Evolutionary conservation across 1,284 basidiomycete species (phyloP), one percentile per base, ranked within the genome.

Genomic region (Volvariella volvacea): DNA sequence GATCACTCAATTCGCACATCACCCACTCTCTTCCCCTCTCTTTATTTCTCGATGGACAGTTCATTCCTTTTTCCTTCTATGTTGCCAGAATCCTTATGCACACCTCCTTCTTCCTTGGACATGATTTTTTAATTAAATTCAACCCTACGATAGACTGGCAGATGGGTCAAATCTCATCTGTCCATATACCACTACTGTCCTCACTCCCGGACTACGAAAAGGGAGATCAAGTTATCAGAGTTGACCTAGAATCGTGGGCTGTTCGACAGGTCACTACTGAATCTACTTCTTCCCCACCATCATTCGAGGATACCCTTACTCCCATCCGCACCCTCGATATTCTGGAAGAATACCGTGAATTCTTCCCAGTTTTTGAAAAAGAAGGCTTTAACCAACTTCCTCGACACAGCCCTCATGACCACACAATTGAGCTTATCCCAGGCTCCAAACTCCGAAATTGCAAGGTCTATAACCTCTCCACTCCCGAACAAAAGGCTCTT

Each of bases 301-400:
- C n/a, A 31, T 9, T 9, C 9, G n/a, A 31, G n/a, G 30, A 31
- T 9, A 9, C 9, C 9, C 9, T 31, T 9, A 31, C 9, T 9
- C 30, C 9, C 9, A 31, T 9, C n/a, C n/a, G 9, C 30, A n/a
- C 9, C 9, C 9, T 9, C 9, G 30, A 9, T 31, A n/a, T 31
- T 9, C 30, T n/a, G 9, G 30, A 31, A 31, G 30, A 9, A 31
- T 31, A 31, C n/a, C 30, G n/a, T n/a, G 30, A 31, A n/a, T 31
- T 31, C 22, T 3, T n/a, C 28, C 8, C 15, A 9, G 41, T 43
- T n/a, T 43, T 43, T 15, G 42, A 32, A 19, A 43, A 43, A 33
- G 20, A 30, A 9, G 22, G 16, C 4, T 43, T 36, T 21, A 15
- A 43, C 19, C 10, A 43, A n/a, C 2, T 43, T 8, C 42, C 31